These are phyloP conservation scores for Sclerotinia glacialis DNA, from an alignment of 2,329 filamentous ascomycete species.

Conservation along the genomic window DNA sequence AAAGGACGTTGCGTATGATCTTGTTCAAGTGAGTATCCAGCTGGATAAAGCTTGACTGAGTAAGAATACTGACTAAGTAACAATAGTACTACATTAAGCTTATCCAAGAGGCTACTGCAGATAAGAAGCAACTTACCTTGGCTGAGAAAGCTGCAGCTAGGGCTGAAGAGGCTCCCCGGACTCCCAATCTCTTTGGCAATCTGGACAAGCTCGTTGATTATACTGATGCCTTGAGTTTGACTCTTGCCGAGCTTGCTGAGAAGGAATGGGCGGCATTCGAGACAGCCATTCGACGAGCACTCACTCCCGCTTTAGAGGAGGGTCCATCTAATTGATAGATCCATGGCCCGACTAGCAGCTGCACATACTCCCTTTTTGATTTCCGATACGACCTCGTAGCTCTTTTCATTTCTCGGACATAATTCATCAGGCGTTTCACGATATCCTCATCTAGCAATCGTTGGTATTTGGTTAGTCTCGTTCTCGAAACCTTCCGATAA, in stretches of 20 bases:
- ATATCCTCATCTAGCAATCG: not conserved
- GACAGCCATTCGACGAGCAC: constrained; percentile 43
- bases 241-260: constrained; percentile 47
- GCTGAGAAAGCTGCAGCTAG: constrained; percentile 42
- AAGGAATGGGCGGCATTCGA: constrained; percentile 52
- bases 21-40: constrained; percentile 51
- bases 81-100: constrained; percentile 55
- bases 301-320: constrained; percentile 27
- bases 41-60: not conserved
- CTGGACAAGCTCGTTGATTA: constrained; percentile 52
- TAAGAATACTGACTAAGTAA: constrained; percentile 20
- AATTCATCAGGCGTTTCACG: not conserved
- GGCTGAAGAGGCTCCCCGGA: constrained; percentile 10
- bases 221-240: constrained; percentile 43
- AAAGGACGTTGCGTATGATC: constrained; percentile 48
- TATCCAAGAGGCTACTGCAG: constrained; percentile 52
- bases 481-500: not conserved
- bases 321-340: constrained; percentile 5
- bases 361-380: not conserved
- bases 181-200: constrained; percentile 32
- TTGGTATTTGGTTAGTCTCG: constrained; percentile 3
- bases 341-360: not conserved
- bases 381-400: not conserved
- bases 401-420: not conserved
- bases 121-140: constrained; percentile 44